Percentiles rank a stretch among this genome's conserved stretches.
These are phyloP conservation scores for Hondaea fermentalgiana DNA, from an alignment of 108 stramenopile species.

Conservation along the genomic window DNA sequence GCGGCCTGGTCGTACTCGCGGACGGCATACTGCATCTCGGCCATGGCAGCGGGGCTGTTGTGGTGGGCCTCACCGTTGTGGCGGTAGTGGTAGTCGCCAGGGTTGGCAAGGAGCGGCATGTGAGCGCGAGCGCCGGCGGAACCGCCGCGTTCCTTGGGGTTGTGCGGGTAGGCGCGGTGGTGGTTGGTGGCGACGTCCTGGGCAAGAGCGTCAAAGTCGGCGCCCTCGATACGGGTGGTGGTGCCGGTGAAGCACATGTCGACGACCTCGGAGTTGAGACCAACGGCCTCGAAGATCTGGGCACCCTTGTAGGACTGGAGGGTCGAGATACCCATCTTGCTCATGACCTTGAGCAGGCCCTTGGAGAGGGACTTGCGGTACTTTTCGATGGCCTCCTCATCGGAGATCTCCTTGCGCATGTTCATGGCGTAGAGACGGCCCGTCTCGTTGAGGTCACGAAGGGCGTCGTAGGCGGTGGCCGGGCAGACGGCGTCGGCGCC, in stretches of 20 bases:
- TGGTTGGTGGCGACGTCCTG: constrained; percentile 83
- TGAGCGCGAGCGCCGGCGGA: constrained; percentile 27
- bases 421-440: constrained; percentile 73
- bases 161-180: constrained; percentile 64
- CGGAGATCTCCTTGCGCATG: constrained; percentile 39
- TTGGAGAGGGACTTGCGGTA: constrained; percentile 89
- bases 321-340: constrained; percentile 90
- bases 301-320: constrained; percentile 91
- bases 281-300: constrained; percentile 93
- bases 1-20: background rate
- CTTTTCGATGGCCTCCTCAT: constrained; percentile 74
- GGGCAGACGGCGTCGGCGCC: constrained; percentile 93
- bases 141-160: background rate
- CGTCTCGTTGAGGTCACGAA: constrained; percentile 83
- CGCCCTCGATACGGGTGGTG: constrained; percentile 86
- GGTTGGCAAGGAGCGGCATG: constrained; percentile 72
- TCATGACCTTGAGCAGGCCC: constrained; percentile 91
- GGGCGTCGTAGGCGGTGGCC: constrained; percentile 88
- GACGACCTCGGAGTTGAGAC: constrained; percentile 85
- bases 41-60: constrained; percentile 85
- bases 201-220: constrained; percentile 86
- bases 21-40: constrained; percentile 59
- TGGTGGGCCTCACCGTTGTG: constrained; percentile 92
- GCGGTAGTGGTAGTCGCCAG: constrained; percentile 89
- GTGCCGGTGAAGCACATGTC: constrained; percentile 91